Percentiles rank a stretch among this genome's conserved stretches.
phyloP scores from a whole-genome alignment of 805 yeast genomes.

The Hanseniaspora mollemarum region DNA sequence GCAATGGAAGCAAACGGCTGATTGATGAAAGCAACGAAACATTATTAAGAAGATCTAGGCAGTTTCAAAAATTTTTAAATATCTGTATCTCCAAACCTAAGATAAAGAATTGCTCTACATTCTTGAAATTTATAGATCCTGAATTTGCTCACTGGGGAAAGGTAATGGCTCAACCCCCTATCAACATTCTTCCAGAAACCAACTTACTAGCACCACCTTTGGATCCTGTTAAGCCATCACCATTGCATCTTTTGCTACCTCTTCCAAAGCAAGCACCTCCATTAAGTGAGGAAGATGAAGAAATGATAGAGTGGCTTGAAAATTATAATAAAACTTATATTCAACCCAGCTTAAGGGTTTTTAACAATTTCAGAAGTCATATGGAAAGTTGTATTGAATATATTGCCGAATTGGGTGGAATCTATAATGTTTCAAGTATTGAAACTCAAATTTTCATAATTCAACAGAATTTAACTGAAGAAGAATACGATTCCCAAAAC shows the following conservation, averaged over 20 bases:
- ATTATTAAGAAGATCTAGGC: slow-evolving; percentile 49
- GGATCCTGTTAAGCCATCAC: slow-evolving; percentile 44
- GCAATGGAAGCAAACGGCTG: slow-evolving; percentile 33
- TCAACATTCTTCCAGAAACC: slow-evolving; percentile 42
- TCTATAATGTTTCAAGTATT: slow-evolving; percentile 48
- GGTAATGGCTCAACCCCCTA: slow-evolving; percentile 47
- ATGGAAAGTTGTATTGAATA: slow-evolving; percentile 50
- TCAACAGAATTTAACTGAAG: slow-evolving; percentile 9
- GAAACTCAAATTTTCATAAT: slow-evolving; percentile 29
- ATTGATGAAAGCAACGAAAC: slow-evolving; percentile 32
- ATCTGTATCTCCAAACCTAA: slow-evolving; percentile 52
- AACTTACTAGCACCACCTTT: slow-evolving; percentile 51
- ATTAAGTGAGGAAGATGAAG: slow-evolving; percentile 22
- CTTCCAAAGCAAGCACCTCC: slow-evolving; percentile 35
- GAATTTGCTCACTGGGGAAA: slow-evolving; percentile 67
- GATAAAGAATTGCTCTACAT: slow-evolving; percentile 49
- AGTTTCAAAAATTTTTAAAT: slow-evolving; percentile 65
- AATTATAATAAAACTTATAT: slow-evolving; percentile 22
- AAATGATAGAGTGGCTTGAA: slow-evolving; percentile 24
- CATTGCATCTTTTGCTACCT: slow-evolving; percentile 54
- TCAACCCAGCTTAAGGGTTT: slow-evolving; percentile 7
- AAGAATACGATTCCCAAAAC: slow-evolving; percentile 20
- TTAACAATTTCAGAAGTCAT: slow-evolving; percentile 18
- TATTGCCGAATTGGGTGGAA: slow-evolving; percentile 66
- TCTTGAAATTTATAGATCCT: slow-evolving; percentile 74